Base-by-base conservation (phyloP, 2,329 filamentous ascomycete species). In the Exophiala dermatitidis region DNA sequence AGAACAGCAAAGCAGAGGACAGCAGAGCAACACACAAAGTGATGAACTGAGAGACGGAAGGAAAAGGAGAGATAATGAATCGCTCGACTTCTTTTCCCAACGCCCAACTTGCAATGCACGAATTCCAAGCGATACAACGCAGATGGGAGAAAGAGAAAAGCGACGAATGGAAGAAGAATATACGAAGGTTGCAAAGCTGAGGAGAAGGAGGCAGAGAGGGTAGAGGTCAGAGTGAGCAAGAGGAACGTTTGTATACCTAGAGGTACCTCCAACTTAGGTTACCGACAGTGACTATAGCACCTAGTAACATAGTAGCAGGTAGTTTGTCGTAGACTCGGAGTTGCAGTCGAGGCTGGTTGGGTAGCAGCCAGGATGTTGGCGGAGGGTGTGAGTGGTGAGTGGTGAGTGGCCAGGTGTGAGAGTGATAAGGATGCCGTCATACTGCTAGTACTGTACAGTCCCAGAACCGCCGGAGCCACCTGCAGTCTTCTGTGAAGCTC, bases 61-160 rank as follows among this genome's bases (percentile, higher is more conserved):
- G 54, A 57, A 50, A 57, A 52, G 56, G 55, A 62, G 54, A 58
- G 60, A 60, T 53, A 62, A 58, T 52, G 60, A 59, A 61, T 59
- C 50, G 53, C 55, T 61, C 53, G 52, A 58, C 37, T 41, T 59
- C 53, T 53, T 56, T 52, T 56, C 56, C 57, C 57, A 60, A 61
- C 59, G 59, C 59, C 59, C 52, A 56, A 57, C 52, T 60, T 60
- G 56, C 58, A 58, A 60, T 59, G 58, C 61, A 62, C 48, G 46
- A 60, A 62, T 54, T 55, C 50, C 53, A 60, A 61, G 56, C 57
- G 60, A 58, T 40, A 54, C 40, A 45, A 50, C 54, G 50, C 53
- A 54, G 56, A 57, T 51, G 52, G 46, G 54, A 43, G 58, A 51
- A 57, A 59, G 51, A 54, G 52, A 48, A 59, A 53, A 53, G 54